Evolutionary conservation across 2,329 filamentous ascomycete species (phyloP).

Genomic region (Nemania bipapillata): DNA sequence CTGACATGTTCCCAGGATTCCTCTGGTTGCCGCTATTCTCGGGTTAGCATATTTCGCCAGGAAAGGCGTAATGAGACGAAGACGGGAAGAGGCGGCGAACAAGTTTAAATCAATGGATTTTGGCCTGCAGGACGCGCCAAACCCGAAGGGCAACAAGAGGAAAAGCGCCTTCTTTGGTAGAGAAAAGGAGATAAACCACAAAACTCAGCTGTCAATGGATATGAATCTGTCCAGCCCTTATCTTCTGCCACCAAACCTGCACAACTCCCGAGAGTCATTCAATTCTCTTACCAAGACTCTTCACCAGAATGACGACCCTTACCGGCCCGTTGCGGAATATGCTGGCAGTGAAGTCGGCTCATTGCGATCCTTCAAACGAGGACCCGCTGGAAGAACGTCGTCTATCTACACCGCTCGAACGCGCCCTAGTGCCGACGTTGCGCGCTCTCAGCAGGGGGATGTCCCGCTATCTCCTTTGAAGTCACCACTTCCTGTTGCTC

Average conservation of each 20-base stretch:
- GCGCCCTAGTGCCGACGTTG: slow-evolving; percentile 53
- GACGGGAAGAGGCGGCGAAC: slow-evolving; percentile 82
- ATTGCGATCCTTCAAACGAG: slow-evolving; percentile 62
- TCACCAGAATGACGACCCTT: slow-evolving; percentile 82
- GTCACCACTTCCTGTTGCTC: slow-evolving; percentile 44
- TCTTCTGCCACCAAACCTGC: slow-evolving; percentile 84
- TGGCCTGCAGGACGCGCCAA: slow-evolving; percentile 73
- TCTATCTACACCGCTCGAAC: slow-evolving; percentile 58
- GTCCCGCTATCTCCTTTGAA: slow-evolving; percentile 55
- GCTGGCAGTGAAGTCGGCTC: slow-evolving; percentile 67
- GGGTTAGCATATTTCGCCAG: slow-evolving; percentile 82
- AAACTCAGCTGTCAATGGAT: slow-evolving; percentile 73
- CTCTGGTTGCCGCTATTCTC: slow-evolving; percentile 72
- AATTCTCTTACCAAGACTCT: slow-evolving; percentile 84
- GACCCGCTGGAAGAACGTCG: slow-evolving; percentile 52
- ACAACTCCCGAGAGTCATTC: slow-evolving; percentile 84
- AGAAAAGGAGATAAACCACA: slow-evolving; percentile 63
- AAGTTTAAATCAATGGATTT: slow-evolving; percentile 94
- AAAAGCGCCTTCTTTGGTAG: slow-evolving; percentile 63
- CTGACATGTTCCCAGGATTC: slow-evolving; percentile 69
- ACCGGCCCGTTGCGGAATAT: slow-evolving; percentile 72
- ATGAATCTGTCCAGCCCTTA: slow-evolving; percentile 86
- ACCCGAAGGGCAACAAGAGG: slow-evolving; percentile 56
- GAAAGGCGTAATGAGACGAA: slow-evolving; percentile 76
- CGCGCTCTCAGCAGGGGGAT: slow-evolving; percentile 57